Conservation (phyloP, 495 filamentous ascomycete genomes). For the Aspergillus haitiensis region DNA sequence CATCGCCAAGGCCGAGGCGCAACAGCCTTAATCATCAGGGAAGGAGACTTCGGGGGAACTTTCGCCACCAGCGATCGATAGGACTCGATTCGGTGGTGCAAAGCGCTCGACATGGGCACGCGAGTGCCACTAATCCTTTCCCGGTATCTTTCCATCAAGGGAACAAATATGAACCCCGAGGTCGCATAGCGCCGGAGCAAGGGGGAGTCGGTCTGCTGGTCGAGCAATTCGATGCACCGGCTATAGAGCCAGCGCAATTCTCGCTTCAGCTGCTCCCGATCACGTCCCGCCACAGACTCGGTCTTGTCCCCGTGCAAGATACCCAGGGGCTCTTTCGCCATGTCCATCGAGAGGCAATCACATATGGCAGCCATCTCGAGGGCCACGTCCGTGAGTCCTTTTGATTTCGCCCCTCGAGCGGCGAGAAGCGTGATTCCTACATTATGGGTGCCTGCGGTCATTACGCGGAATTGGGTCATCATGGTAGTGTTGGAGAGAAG, state of each 20-base stretch:
- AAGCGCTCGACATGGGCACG: neutral
- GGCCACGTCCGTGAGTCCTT: neutral
- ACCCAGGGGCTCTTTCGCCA: neutral
- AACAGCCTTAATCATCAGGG: too few relatives aligned
- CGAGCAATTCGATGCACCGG: neutral
- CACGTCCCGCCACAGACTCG: neutral
- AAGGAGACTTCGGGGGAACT: too few relatives aligned
- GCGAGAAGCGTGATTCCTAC: neutral
- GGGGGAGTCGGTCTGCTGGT: neutral
- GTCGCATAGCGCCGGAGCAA: neutral
- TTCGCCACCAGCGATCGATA: too few relatives aligned
- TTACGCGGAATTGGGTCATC: neutral
- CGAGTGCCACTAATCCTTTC: neutral
- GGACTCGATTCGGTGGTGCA: neutral
- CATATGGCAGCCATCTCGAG: neutral
- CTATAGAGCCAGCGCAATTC: neutral
- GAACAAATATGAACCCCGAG: neutral
- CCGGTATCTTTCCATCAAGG: neutral
- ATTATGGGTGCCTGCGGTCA: neutral
- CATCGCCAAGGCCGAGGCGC: too few relatives aligned
- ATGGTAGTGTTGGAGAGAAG: neutral
- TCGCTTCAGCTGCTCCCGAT: neutral
- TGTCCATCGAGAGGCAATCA: neutral
- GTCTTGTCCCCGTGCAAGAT: neutral
- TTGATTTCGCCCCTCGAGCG: neutral